These are phyloP conservation scores for Penicillium freii DNA, from an alignment of 2,329 filamentous ascomycete genomes.

Conservation along the genomic window DNA sequence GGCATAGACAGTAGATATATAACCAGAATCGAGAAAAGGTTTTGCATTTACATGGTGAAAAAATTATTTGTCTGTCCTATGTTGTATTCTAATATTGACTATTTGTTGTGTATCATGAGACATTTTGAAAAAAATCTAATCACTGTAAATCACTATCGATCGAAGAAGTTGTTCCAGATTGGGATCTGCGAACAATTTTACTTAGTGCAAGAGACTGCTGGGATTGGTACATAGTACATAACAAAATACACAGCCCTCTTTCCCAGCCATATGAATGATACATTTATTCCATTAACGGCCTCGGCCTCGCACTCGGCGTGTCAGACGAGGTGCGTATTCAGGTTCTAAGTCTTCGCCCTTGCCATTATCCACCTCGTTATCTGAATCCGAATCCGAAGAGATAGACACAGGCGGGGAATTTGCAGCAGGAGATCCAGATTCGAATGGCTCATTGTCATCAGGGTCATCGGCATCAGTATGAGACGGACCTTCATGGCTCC, in stretches of 20 bases:
- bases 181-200: neutral
- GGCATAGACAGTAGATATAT: no score
- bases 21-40: no score
- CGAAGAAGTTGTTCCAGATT: neutral
- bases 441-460: conserved; percentile 9
- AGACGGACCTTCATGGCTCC: neutral
- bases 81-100: no score
- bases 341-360: conserved; percentile 14
- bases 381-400: conserved; percentile 7
- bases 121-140: no score
- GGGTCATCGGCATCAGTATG: neutral
- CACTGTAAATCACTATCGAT: neutral
- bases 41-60: no score
- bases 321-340: conserved; percentile 22
- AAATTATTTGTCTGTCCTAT: no score
- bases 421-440: neutral
- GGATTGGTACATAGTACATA: neutral
- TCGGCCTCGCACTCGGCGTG: conserved; percentile 24
- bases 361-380: conserved; percentile 9
- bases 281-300: conserved; percentile 8
- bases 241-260: neutral
- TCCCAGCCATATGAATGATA: neutral
- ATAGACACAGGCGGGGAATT: conserved; percentile 13
- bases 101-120: no score
- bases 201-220: neutral